Percentiles rank a stretch among this genome's conserved stretches.
Conservation (phyloP, 176 grass and related monocot genomes). For the Typha latifolia region DNA sequence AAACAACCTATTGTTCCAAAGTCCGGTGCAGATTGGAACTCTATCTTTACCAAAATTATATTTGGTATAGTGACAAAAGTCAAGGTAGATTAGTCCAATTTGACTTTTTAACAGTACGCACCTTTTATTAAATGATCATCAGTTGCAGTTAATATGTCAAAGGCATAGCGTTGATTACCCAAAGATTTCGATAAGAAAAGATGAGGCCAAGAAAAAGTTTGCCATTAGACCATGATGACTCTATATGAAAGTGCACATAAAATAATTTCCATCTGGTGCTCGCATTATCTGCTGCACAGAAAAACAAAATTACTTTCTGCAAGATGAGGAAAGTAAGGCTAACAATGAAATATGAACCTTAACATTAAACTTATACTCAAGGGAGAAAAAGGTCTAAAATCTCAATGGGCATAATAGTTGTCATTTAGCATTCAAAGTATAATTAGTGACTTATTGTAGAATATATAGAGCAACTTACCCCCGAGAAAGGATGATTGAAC, state of each 20-base stretch:
- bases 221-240: background rate
- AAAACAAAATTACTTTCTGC: background rate
- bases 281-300: background rate
- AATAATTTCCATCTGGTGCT: background rate
- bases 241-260: background rate
- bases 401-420: background rate
- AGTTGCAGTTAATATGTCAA: no score
- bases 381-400: background rate
- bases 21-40: no score
- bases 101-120: no score
- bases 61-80: no score
- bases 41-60: no score
- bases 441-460: background rate
- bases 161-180: background rate
- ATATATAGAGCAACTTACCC: slow-evolving; percentile 41
- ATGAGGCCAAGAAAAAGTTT: background rate
- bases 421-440: background rate
- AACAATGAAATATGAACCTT: background rate
- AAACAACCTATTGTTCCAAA: no score
- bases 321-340: background rate
- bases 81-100: no score
- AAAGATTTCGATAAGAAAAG: background rate
- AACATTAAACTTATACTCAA: background rate
- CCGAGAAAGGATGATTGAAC: slow-evolving; percentile 76
- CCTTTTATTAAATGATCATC: no score